Evolutionary conservation across 2,329 filamentous ascomycete genomes (phyloP).

Genomic region (Diaporthe nobilis): DNA sequence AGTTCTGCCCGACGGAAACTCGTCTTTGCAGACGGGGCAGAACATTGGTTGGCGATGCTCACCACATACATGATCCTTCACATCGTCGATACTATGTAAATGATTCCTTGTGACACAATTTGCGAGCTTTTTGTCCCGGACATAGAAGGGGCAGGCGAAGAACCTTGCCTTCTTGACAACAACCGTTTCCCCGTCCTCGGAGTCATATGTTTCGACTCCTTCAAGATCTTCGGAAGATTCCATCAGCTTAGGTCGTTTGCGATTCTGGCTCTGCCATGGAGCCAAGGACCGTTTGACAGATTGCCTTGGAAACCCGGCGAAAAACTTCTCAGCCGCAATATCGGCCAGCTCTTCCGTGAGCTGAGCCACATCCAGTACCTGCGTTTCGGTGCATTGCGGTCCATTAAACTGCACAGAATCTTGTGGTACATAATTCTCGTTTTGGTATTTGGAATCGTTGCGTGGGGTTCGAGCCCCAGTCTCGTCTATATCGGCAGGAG

Average conservation of each 20-base stretch:
- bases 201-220: not conserved
- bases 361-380: not conserved
- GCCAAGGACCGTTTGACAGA: too few species aligned
- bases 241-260: not conserved
- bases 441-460: too few species aligned
- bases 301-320: too few species aligned
- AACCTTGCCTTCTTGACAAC: not conserved
- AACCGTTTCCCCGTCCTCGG: not conserved
- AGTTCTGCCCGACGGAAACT: too few species aligned
- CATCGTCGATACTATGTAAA: not conserved
- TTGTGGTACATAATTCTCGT: too few species aligned
- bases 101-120: not conserved
- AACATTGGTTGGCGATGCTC: too few species aligned
- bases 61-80: constrained; percentile 4
- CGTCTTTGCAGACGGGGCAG: too few species aligned
- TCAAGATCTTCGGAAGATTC: not conserved
- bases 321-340: not conserved
- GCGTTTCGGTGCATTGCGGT: too few species aligned
- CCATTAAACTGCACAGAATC: too few species aligned
- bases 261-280: not conserved
- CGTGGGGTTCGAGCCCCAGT: too few species aligned
- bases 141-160: constrained; percentile 11
- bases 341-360: not conserved
- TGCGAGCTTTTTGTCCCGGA: not conserved
- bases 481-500: too few species aligned